phyloP scores from a whole-genome alignment of 257 asterid species.

The Penstemon barbatus region DNA sequence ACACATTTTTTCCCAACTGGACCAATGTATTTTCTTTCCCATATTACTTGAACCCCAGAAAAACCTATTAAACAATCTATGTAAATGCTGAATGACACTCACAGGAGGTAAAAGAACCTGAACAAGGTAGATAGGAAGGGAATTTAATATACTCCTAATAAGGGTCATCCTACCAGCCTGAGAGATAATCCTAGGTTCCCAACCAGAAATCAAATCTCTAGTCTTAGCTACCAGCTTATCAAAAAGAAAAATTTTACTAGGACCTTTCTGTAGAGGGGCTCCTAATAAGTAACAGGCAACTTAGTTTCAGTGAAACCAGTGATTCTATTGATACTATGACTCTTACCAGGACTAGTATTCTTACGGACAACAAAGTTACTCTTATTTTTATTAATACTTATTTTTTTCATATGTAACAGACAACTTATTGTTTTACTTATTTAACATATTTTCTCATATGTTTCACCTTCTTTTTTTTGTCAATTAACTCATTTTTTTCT shows the following conservation, averaged over 20 bases:
- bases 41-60: background rate
- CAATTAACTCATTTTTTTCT: too few species aligned
- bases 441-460: too few species aligned
- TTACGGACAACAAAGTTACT: background rate
- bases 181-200: background rate
- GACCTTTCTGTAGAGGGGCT: too few species aligned
- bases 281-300: too few species aligned
- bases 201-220: background rate
- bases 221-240: too few species aligned
- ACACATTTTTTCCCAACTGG: background rate
- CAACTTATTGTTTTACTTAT: too few species aligned
- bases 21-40: background rate
- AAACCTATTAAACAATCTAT: background rate
- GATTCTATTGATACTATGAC: too few species aligned
- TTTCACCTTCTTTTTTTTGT: too few species aligned
- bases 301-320: too few species aligned
- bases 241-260: too few species aligned
- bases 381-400: background rate
- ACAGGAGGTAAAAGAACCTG: background rate
- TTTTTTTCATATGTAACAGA: too few species aligned
- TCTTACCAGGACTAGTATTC: too few species aligned
- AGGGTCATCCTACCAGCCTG: background rate
- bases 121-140: background rate
- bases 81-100: background rate
- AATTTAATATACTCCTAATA: background rate